Evolutionary conservation across 371 early-diverging fungal genomes (phyloP), one percentile per base, ranked within the genome.

Genomic region (Thermomucor indicae-seudaticae): DNA sequence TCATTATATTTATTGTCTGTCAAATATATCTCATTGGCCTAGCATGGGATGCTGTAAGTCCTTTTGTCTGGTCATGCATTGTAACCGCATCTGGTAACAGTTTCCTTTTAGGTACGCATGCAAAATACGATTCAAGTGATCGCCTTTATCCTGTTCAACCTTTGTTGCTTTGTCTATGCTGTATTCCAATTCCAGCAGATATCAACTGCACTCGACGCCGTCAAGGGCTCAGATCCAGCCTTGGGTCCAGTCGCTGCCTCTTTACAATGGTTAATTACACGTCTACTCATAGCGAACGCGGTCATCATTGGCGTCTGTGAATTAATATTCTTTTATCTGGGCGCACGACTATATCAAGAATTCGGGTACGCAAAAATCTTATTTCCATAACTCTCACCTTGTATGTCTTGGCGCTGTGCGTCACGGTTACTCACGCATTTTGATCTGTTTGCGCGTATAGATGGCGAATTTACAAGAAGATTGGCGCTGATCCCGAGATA

Each of bases 121-220:
- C 79, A 87, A 65, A 94, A 95, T 67, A 93, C 91, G 1, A 90
- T 94, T 51, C 93, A 94, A 64, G 78, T 93, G 29, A 84, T 93
- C 53, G 89, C 86, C 3, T 84, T 91, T 53, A 72, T 93, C 31
- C 43, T 87, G 32, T 90, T 93, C 72, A 88, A 93, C 60, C 41
- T 86, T 24, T 85, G 84, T 64, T 83, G 83, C 39, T 84, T 91
- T 57, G 73, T 77, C 51, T 92, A 92, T 59, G 79, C 88, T 4
- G 76, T 89, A 27, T 91, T 95, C 58, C 86, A 81, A 34, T 72
- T 76, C 35, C 67, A 66, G 49, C 76, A 76, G 55, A 65, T 76
- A 16, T 52, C 56, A 51, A 70, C 67, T 31, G 71, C 67, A 17
- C 31, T 72, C 24, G 32, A 53, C 34, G 53, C 43, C 38, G 25